These are phyloP conservation scores for Teratosphaeria nubilosa DNA, from an alignment of 2,329 filamentous ascomycete species.

Conservation along the genomic window DNA sequence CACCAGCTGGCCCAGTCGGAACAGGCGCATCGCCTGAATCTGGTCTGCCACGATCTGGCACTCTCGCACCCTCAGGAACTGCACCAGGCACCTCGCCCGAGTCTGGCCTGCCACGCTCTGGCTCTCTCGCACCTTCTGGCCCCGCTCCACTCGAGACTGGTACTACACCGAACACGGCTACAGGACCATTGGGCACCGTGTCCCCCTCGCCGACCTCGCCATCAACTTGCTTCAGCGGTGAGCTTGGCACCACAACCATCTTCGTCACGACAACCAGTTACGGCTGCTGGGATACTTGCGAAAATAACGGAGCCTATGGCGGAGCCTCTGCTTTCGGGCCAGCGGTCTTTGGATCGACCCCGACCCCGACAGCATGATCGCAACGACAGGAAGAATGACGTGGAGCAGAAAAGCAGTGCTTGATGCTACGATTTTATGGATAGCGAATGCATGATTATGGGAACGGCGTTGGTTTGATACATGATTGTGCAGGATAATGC, in stretches of 20 bases:
- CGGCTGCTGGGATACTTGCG: conserved; percentile 10
- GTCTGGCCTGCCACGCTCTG: neutral
- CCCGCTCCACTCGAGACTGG: neutral
- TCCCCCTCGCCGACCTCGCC: neutral
- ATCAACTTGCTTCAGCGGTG: conserved; percentile 2
- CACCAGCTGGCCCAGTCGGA: neutral
- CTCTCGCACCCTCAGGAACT: neutral
- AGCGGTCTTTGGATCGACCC: conserved; percentile 1
- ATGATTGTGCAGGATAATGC: conserved; percentile 1
- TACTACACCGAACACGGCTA: neutral
- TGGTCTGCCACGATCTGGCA: neutral
- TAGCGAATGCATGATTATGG: conserved; percentile 1
- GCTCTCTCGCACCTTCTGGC: neutral
- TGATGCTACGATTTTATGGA: conserved; percentile 2
- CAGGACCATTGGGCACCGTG: neutral
- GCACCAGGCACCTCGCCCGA: neutral
- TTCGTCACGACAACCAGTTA: conserved; percentile 4
- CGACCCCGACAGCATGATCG: neutral
- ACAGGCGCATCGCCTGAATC: neutral
- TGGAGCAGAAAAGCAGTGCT: neutral
- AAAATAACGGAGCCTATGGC: conserved; percentile 2
- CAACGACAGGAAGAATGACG: neutral
- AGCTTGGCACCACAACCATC: conserved; percentile 4
- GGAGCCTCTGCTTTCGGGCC: conserved; percentile 8
- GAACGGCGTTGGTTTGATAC: neutral